These are phyloP conservation scores for Populus tomentosa DNA, from an alignment of 441 rosid species.

Conservation along the genomic window DNA sequence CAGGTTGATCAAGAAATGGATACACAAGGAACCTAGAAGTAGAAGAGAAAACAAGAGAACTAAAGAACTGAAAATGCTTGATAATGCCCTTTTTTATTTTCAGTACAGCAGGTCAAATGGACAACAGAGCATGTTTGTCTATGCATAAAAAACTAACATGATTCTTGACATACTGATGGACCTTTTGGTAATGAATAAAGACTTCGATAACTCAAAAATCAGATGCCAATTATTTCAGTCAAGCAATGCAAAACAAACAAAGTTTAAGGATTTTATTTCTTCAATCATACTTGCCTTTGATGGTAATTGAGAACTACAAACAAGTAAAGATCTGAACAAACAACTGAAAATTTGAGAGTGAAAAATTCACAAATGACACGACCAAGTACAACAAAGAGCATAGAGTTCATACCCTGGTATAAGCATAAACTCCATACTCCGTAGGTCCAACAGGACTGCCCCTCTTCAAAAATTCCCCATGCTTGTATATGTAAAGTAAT, in stretches of 20 bases:
- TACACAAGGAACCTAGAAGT: neutral
- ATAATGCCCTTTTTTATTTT: neutral
- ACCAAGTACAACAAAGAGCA: neutral
- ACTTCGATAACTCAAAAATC: neutral
- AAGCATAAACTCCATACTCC: slow-evolving; percentile 84
- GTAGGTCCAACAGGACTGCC: slow-evolving; percentile 77
- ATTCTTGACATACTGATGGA: neutral
- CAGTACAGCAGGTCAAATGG: neutral
- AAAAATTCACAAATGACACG: neutral
- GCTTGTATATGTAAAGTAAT: slow-evolving; percentile 73
- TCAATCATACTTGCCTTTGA: neutral
- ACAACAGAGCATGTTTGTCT: neutral
- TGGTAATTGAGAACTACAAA: neutral
- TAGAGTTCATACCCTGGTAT: slow-evolving; percentile 48
- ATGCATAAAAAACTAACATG: neutral
- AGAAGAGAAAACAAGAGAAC: neutral
- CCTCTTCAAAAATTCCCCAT: slow-evolving; percentile 60
- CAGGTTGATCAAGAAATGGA: neutral
- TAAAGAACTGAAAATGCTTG: neutral
- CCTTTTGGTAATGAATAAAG: neutral
- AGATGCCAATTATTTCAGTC: neutral
- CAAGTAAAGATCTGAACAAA: neutral
- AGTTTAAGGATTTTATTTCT: neutral
- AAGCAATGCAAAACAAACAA: neutral
- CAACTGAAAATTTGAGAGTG: neutral